These are phyloP conservation scores for Synchytrium microbalum DNA, from an alignment of 371 early-diverging fungal species.

Conservation along the genomic window DNA sequence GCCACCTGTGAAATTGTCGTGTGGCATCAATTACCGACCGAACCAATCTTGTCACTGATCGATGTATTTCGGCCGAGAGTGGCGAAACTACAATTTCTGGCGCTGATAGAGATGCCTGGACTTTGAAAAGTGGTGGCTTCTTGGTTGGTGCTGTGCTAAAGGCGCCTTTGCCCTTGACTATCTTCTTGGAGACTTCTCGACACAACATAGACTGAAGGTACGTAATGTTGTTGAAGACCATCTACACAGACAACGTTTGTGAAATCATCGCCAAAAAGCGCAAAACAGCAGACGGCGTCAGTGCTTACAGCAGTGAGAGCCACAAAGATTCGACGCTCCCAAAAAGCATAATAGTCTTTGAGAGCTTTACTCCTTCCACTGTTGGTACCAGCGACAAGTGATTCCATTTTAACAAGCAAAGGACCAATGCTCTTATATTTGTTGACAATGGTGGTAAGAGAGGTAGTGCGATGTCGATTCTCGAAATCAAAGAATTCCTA, in stretches of 20 bases:
- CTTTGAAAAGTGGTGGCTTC: constrained; percentile 38
- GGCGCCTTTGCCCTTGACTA: neutral
- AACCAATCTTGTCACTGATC: constrained; percentile 45
- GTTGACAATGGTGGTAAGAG: constrained; percentile 37
- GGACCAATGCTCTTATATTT: constrained; percentile 51
- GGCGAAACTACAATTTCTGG: constrained; percentile 52
- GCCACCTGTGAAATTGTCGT: constrained; percentile 51
- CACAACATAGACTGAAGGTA: constrained; percentile 26
- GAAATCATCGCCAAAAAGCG: neutral
- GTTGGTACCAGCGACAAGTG: constrained; percentile 49
- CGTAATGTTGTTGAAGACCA: constrained; percentile 44
- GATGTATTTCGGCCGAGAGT: constrained; percentile 43
- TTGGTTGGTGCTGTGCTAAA: constrained; percentile 13
- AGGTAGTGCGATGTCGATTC: constrained; percentile 33
- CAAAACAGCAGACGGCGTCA: no score
- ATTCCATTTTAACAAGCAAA: constrained; percentile 51
- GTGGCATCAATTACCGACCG: constrained; percentile 47
- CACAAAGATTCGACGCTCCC: constrained; percentile 43
- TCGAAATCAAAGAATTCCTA: constrained; percentile 49
- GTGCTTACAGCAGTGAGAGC: constrained; percentile 40
- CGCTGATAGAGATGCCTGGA: constrained; percentile 44
- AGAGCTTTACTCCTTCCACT: constrained; percentile 45
- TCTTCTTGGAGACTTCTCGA: neutral
- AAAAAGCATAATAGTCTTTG: constrained; percentile 46
- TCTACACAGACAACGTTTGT: constrained; percentile 19